Percentiles rank a stretch among this genome's conserved stretches.
These are phyloP conservation scores for Polygonum maritimum DNA, from an alignment of 148 eudicot genomes.

Conservation along the genomic window DNA sequence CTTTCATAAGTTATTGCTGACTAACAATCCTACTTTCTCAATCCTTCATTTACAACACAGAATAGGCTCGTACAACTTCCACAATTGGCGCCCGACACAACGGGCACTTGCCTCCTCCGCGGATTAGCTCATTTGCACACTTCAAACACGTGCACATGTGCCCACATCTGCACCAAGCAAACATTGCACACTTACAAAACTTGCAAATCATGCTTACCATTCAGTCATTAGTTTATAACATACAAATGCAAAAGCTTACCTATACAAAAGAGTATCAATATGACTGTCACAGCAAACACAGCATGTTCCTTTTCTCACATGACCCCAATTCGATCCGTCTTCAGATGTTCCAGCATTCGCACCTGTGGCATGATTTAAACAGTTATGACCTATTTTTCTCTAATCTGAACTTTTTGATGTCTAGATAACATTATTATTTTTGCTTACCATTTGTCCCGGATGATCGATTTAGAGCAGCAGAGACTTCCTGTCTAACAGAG, in stretches of 20 bases:
- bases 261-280: conserved; percentile 84
- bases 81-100: conserved; percentile 92
- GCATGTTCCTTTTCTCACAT: conserved; percentile 81
- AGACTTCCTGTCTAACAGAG: conserved; percentile 91
- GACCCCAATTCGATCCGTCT: conserved; percentile 90
- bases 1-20: not conserved
- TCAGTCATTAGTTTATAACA: not conserved
- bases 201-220: not conserved
- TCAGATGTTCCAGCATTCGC: conserved; percentile 64
- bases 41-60: conserved; percentile 57
- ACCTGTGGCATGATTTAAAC: conserved; percentile 17
- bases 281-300: conserved; percentile 93
- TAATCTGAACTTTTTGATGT: not conserved
- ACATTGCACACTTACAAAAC: not conserved
- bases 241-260: conserved; percentile 28
- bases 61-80: conserved; percentile 91
- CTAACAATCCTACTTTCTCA: not conserved
- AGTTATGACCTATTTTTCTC: not conserved
- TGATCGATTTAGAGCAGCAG: conserved; percentile 88
- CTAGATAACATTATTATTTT: not conserved
- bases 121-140: conserved; percentile 84
- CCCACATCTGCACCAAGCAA: conserved; percentile 63
- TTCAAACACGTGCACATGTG: conserved; percentile 96
- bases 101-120: conserved; percentile 94
- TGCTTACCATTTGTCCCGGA: conserved; percentile 48